Percentiles rank a stretch among this genome's conserved stretches.
phyloP scores from a whole-genome alignment of 2,329 filamentous ascomycete species.

The Talaromyces verruculosus region DNA sequence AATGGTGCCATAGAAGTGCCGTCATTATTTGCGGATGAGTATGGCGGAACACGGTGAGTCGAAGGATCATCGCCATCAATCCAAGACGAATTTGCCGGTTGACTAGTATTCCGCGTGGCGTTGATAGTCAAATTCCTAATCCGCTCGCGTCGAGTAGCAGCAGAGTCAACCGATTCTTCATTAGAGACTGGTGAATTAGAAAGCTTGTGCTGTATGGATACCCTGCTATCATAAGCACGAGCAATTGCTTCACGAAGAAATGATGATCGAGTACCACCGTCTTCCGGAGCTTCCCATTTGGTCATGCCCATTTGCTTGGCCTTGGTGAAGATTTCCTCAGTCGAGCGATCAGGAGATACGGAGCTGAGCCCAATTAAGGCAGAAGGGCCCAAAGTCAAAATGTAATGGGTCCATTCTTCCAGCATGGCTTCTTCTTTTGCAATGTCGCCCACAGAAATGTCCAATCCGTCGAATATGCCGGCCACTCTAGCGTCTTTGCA shows the following conservation, averaged over 20 bases:
- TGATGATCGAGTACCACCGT: constrained; percentile 50
- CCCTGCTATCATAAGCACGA: constrained; percentile 56
- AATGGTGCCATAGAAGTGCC: constrained; percentile 19
- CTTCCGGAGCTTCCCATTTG: constrained; percentile 53
- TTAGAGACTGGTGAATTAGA: constrained; percentile 9
- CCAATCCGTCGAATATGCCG: constrained; percentile 58
- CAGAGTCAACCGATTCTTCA: constrained; percentile 19
- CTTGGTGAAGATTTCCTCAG: constrained; percentile 50
- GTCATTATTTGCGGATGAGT: constrained; percentile 2
- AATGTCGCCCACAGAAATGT: constrained; percentile 46
- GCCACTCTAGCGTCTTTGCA: constrained; percentile 55
- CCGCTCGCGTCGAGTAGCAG: not conserved
- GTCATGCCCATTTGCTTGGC: constrained; percentile 58
- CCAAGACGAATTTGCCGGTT: not conserved
- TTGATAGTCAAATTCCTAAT: not conserved
- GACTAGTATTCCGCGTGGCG: not conserved
- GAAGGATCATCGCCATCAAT: constrained; percentile 19
- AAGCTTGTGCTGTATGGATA: constrained; percentile 17
- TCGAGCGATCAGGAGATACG: constrained; percentile 40
- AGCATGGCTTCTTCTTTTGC: constrained; percentile 53
- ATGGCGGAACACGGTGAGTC: constrained; percentile 1
- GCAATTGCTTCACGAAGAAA: constrained; percentile 63
- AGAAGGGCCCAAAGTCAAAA: constrained; percentile 60
- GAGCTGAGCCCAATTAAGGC: constrained; percentile 55
- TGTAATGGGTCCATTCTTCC: constrained; percentile 63